Evolutionary conservation across 306 rosid genomes (phyloP).

Genomic region (Vigna reflexopilosa): DNA sequence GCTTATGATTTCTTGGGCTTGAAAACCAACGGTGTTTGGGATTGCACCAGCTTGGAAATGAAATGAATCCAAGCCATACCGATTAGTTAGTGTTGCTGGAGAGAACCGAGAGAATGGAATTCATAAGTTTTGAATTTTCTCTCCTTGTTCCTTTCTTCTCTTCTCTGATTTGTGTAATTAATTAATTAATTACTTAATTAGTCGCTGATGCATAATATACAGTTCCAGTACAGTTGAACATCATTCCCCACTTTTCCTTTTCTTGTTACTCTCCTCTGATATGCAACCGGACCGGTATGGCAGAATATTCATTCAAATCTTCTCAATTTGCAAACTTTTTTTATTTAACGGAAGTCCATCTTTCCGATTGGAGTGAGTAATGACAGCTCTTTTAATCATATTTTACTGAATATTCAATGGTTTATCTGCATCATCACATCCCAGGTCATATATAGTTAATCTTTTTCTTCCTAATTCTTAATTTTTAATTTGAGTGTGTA

Average conservation of each 20-base stretch:
- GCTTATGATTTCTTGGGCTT: slow-evolving; percentile 91
- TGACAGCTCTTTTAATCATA: slow-evolving; percentile 44
- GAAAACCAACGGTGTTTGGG: slow-evolving; percentile 66
- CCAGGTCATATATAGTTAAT: slow-evolving; percentile 9
- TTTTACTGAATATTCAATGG: slow-evolving; percentile 18
- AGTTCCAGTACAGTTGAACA: slow-evolving; percentile 68
- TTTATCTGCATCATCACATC: slow-evolving; percentile 38
- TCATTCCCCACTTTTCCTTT: slow-evolving; percentile 41
- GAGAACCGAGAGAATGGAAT: slow-evolving; percentile 44
- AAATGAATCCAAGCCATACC: slow-evolving; percentile 44
- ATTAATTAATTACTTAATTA: slow-evolving; percentile 64
- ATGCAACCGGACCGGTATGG: neutral
- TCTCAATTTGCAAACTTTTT: neutral
- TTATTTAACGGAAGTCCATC: slow-evolving; percentile 8
- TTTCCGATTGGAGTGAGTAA: slow-evolving; percentile 42
- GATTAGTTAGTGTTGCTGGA: slow-evolving; percentile 41
- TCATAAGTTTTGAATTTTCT: slow-evolving; percentile 40
- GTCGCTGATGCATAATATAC: slow-evolving; percentile 50
- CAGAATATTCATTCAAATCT: neutral
- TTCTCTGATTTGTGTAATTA: slow-evolving; percentile 56
- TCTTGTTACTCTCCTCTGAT: neutral
- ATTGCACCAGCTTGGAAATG: slow-evolving; percentile 89
- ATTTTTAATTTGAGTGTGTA: slow-evolving; percentile 8
- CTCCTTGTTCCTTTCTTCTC: slow-evolving; percentile 34
- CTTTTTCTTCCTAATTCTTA: neutral